Percentiles rank a stretch among this genome's conserved stretches.
These are phyloP conservation scores for Sclerotinia nivalis DNA, from an alignment of 2,329 filamentous ascomycete genomes.

Conservation along the genomic window DNA sequence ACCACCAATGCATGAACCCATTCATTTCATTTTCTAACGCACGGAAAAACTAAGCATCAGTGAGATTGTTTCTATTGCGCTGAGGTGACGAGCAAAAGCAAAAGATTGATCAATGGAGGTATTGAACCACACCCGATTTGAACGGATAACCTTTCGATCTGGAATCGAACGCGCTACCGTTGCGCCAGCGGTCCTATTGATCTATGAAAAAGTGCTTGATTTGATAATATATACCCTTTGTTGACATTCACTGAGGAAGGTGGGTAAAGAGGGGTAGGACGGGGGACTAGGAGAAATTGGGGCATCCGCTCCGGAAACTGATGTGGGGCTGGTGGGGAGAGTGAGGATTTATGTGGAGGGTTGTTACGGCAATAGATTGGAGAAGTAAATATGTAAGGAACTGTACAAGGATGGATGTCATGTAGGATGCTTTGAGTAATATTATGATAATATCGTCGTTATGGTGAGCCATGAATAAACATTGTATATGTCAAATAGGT, in stretches of 20 bases:
- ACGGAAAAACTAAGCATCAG: neutral
- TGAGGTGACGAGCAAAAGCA: neutral
- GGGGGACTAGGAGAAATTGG: neutral
- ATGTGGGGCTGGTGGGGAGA: slow-evolving; percentile 14
- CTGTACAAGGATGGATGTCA: neutral
- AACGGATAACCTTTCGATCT: slow-evolving; percentile 42
- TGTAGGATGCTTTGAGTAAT: neutral
- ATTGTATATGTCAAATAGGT: neutral
- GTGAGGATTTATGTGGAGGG: neutral
- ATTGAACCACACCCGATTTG: slow-evolving; percentile 39
- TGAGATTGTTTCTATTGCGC: neutral
- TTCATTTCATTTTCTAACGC: neutral
- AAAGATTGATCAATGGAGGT: slow-evolving; percentile 24
- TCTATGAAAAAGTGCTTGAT: fast-evolving
- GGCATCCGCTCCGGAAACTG: neutral
- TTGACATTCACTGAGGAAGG: neutral
- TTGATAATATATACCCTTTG: neutral
- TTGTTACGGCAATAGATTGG: neutral
- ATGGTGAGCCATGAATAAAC: neutral
- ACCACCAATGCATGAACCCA: neutral
- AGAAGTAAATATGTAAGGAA: too few species aligned
- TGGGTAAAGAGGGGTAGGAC: neutral
- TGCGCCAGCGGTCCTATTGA: slow-evolving; percentile 29
- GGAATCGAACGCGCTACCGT: slow-evolving; percentile 38
- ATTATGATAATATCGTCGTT: neutral